phyloP scores from a whole-genome alignment of 108 stramenopile species.

The Chaetoceros muelleri region DNA sequence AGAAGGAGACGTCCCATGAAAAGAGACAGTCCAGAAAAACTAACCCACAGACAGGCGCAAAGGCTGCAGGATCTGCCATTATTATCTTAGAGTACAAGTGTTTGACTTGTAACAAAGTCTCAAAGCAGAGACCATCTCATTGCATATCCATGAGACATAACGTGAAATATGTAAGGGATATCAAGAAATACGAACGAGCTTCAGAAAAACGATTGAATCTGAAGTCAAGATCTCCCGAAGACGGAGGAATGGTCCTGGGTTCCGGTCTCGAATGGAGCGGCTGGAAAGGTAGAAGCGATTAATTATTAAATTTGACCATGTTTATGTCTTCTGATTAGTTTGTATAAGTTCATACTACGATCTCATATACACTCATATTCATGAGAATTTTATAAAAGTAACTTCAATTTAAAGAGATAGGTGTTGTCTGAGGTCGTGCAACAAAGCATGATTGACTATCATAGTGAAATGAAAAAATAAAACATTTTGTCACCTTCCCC shows the following conservation, averaged over 20 bases:
- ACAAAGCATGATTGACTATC: too few relatives aligned
- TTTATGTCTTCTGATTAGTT: too few relatives aligned
- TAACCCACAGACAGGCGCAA: constrained; percentile 8
- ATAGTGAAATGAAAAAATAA: too few relatives aligned
- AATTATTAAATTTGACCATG: too few relatives aligned
- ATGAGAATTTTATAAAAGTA: too few relatives aligned
- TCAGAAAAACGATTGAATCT: constrained; percentile 33
- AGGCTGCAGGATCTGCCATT: constrained; percentile 3
- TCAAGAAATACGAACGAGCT: constrained; percentile 23
- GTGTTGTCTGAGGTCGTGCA: too few relatives aligned
- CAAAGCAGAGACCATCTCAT: constrained; percentile 15
- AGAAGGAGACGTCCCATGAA: constrained; percentile 20
- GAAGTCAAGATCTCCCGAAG: constrained; percentile 32
- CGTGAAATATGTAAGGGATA: constrained; percentile 27
- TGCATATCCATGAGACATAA: constrained; percentile 32
- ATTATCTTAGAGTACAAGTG: constrained; percentile 46
- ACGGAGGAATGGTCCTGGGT: constrained; percentile 61
- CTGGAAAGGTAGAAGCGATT: not conserved
- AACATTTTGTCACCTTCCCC: too few relatives aligned
- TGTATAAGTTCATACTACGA: too few relatives aligned
- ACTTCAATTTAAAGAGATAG: too few relatives aligned
- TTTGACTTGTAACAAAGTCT: constrained; percentile 25
- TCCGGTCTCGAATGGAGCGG: constrained; percentile 61
- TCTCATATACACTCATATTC: too few relatives aligned
- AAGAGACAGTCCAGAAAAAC: constrained; percentile 16